These are phyloP conservation scores for Trichoderma parareesei DNA, from an alignment of 495 filamentous ascomycete species.

Conservation along the genomic window DNA sequence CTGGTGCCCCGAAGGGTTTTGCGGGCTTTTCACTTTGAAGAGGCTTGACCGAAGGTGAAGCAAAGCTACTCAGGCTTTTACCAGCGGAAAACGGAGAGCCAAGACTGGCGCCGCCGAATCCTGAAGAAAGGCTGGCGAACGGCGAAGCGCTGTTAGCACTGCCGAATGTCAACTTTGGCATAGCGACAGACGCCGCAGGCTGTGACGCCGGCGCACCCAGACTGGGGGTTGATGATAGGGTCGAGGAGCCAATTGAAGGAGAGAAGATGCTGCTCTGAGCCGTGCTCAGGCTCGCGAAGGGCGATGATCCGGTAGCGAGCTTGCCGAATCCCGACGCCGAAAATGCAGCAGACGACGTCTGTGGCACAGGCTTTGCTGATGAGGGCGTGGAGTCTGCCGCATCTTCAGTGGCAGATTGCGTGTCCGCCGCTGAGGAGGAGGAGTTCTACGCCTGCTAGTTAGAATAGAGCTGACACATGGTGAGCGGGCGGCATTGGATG, in stretches of 20 bases:
- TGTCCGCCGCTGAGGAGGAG: neutral
- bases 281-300: constrained; percentile 22
- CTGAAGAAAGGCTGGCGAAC: constrained; percentile 28
- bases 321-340: constrained; percentile 43
- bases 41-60: constrained; percentile 35
- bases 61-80: constrained; percentile 53
- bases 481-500: neutral
- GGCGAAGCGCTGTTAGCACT: constrained; percentile 29
- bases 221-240: constrained; percentile 21
- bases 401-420: neutral
- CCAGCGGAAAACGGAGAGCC: constrained; percentile 36
- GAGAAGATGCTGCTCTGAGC: constrained; percentile 8
- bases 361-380: neutral
- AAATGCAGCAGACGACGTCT: constrained; percentile 39
- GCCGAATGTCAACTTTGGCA: constrained; percentile 28
- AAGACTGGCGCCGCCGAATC: constrained; percentile 16
- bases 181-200: constrained; percentile 19
- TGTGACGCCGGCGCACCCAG: constrained; percentile 22
- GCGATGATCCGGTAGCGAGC: constrained; percentile 41
- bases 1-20: constrained; percentile 64
- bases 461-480: neutral
- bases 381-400: constrained; percentile 13
- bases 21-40: constrained; percentile 49
- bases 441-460: neutral
- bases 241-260: constrained; percentile 11